Evolutionary conservation across 345 rosid species (phyloP), one percentile per base, ranked within the genome.

Genomic region (Camelina sativa): DNA sequence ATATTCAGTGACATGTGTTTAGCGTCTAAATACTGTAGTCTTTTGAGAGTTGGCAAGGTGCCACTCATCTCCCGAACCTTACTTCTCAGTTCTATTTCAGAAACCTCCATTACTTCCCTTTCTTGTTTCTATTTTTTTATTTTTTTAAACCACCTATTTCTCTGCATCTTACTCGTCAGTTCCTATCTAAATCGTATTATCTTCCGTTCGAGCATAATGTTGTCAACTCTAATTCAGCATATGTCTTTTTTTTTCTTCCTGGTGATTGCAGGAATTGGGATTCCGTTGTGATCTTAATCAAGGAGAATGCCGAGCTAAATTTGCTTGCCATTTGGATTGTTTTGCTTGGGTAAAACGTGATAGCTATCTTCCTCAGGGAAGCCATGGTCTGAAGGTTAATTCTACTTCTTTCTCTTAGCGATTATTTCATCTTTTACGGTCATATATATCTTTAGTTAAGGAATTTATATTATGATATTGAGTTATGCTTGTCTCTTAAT

Each of bases 331-430:
- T 84, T 83, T 94, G 81, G 98, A 94, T 84, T 94, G 97, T 85
- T 90, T 88, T 83, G 98, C 98, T 75, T 94, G 98, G 98, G 98
- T 94, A 78, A 94, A 91, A 81, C 97, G 98, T 81, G 98, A 94
- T 65, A 94, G 98, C 81, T 94, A 94, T 86, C 96, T 94, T 38
- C 98, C 98, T 66, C 98, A 94, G 67, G 98, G 98, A 64, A 94
- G 98, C 82, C 98, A 94, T 0, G 97, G 97, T 83, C 86, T 91
- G 70, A 94, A 94, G 96, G 98, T 91, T 76, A 78, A 58, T 41
- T 69, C 44, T 69, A 35, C 44, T 46, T 73, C 38, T 72, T 17
- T 72, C 54, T 60, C 43, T 73, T 43, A 7, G 30, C 62, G 2
- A 47, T 61, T 44, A 60, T 74, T 43, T 40, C 72, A 53, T 50